Evolutionary conservation across 108 stramenopile genomes (phyloP).

Genomic region (Nitzschia sp.): DNA sequence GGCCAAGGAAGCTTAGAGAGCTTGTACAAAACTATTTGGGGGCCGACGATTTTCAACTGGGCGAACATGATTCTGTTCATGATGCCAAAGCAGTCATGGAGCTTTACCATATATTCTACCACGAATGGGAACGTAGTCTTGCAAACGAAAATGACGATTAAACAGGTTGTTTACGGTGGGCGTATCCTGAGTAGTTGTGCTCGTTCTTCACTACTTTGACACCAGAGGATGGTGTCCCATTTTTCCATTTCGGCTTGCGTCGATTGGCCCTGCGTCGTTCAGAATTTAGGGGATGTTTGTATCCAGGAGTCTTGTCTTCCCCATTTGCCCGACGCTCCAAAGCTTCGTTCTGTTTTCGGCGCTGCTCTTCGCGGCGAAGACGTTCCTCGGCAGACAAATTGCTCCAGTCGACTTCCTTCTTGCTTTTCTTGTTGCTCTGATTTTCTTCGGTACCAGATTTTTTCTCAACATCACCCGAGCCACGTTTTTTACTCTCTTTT

Average conservation of each 20-base stretch:
- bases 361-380: slow-evolving; percentile 67
- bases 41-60: slow-evolving; percentile 58
- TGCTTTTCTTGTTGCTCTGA: slow-evolving; percentile 28
- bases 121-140: slow-evolving; percentile 63
- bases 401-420: slow-evolving; percentile 39
- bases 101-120: slow-evolving; percentile 65
- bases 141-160: background rate
- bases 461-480: background rate
- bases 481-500: slow-evolving; percentile 9
- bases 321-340: slow-evolving; percentile 52
- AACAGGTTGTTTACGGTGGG: slow-evolving; percentile 15
- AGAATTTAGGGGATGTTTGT: slow-evolving; percentile 79
- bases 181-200: slow-evolving; percentile 30
- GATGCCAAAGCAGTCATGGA: slow-evolving; percentile 88
- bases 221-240: background rate
- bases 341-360: slow-evolving; percentile 69
- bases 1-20: slow-evolving; percentile 88
- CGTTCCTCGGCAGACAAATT: slow-evolving; percentile 74
- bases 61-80: slow-evolving; percentile 78
- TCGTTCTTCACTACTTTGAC: slow-evolving; percentile 12
- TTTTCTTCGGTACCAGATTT: background rate
- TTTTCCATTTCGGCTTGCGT: slow-evolving; percentile 69
- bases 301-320: slow-evolving; percentile 37
- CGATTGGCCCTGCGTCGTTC: slow-evolving; percentile 85
- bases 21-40: slow-evolving; percentile 70